phyloP scores from a whole-genome alignment of 441 rosid species.

The Croton setiger region DNA sequence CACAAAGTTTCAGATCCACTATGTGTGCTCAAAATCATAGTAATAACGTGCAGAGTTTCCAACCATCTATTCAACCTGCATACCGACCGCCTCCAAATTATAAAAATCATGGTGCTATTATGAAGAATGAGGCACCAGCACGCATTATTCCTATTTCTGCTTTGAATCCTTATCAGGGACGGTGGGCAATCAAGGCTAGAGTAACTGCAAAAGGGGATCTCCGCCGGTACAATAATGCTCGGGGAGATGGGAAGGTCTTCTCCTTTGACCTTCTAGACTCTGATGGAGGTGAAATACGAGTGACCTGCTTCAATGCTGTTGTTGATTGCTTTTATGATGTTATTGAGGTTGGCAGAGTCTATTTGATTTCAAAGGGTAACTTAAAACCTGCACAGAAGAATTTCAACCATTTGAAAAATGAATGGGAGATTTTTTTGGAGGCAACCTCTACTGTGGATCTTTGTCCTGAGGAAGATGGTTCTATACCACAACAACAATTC shows the following conservation, averaged over 20 bases:
- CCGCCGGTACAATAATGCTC: constrained; percentile 73
- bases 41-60: constrained; percentile 42
- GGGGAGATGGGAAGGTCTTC: constrained; percentile 89
- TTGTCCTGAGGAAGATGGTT: constrained; percentile 68
- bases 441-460: constrained; percentile 63
- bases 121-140: constrained; percentile 88
- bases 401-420: constrained; percentile 84
- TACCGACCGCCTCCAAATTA: constrained; percentile 77
- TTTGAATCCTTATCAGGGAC: constrained; percentile 84
- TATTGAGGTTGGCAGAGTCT: constrained; percentile 74
- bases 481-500: constrained; percentile 79
- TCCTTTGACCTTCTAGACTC: constrained; percentile 84
- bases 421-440: constrained; percentile 77
- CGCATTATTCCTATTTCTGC: constrained; percentile 75
- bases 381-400: constrained; percentile 84
- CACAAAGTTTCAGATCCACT: constrained; percentile 45
- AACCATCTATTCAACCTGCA: constrained; percentile 64
- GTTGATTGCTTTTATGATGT: constrained; percentile 67
- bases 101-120: constrained; percentile 61
- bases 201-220: constrained; percentile 85
- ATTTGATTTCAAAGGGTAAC: constrained; percentile 75
- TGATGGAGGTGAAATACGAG: constrained; percentile 83
- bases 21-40: constrained; percentile 28
- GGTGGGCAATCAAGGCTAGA: constrained; percentile 93
- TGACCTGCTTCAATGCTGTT: constrained; percentile 76